phyloP scores from a whole-genome alignment of 768 basidiomycete species.

The Tulasnella calospora region DNA sequence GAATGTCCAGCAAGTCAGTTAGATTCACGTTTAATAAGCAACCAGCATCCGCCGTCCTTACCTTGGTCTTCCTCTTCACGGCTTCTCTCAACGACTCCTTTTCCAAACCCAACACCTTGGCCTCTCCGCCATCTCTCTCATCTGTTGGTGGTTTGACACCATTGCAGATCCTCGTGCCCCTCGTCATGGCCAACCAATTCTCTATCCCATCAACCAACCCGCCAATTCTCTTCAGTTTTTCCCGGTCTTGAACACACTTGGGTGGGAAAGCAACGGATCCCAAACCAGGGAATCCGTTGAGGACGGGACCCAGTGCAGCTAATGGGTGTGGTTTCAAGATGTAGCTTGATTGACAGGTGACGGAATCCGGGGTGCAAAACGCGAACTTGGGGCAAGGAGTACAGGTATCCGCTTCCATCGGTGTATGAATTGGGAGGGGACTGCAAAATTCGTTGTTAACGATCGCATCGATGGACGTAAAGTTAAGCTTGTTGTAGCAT shows the following conservation, averaged over 20 bases:
- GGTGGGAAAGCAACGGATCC: constrained; percentile 76
- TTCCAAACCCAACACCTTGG: constrained; percentile 69
- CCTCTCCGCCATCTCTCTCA: constrained; percentile 59
- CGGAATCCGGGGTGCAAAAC: constrained; percentile 50
- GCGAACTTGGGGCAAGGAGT: constrained; percentile 70
- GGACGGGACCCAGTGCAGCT: constrained; percentile 39
- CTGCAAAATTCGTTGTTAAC: constrained; percentile 39
- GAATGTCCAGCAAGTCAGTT: background rate
- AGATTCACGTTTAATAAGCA: constrained; percentile 45
- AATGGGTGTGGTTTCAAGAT: constrained; percentile 52
- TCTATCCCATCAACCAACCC: constrained; percentile 69
- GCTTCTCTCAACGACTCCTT: constrained; percentile 47
- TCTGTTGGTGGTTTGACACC: constrained; percentile 40
- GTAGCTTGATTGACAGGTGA: constrained; percentile 65
- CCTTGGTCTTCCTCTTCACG: constrained; percentile 26
- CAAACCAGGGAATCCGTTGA: constrained; percentile 69
- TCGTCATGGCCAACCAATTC: constrained; percentile 55
- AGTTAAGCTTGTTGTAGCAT: constrained; percentile 39
- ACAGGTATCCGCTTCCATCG: constrained; percentile 58
- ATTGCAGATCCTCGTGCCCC: constrained; percentile 58
- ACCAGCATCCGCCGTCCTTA: background rate
- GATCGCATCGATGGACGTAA: background rate
- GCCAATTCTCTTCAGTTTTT: constrained; percentile 70
- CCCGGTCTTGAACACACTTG: constrained; percentile 65
- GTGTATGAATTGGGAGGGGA: constrained; percentile 49